Evolutionary conservation across 148 eudicot species (phyloP).

Genomic region (Fallopia convolvulus): DNA sequence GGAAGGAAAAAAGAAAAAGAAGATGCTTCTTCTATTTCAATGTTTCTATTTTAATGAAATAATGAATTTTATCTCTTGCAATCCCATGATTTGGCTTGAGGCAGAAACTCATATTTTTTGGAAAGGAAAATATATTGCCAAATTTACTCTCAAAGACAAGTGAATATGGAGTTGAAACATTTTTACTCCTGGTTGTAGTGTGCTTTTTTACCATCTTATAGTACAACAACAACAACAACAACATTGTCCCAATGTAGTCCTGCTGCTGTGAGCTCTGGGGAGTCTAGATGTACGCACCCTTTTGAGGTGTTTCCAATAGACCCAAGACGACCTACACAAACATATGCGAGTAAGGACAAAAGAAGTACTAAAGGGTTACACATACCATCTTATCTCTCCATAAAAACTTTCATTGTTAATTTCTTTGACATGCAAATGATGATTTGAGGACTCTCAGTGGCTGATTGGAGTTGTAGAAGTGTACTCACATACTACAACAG

Average conservation of each 20-base stretch:
- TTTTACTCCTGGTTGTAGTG: too few species aligned
- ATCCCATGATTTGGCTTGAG: neutral
- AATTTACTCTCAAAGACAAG: neutral
- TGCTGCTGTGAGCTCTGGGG: too few species aligned
- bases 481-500: neutral
- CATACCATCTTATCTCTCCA: neutral
- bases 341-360: too few species aligned
- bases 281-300: too few species aligned
- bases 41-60: neutral
- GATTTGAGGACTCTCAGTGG: neutral
- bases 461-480: neutral
- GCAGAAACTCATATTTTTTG: neutral
- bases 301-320: too few species aligned
- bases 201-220: neutral
- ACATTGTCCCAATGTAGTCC: too few species aligned
- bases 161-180: neutral
- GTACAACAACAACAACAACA: too few species aligned
- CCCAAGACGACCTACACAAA: too few species aligned
- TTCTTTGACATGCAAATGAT: neutral
- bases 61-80: neutral
- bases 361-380: too few species aligned
- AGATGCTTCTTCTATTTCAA: neutral
- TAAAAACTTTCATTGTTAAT: too few species aligned
- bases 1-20: neutral
- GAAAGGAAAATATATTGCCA: too few species aligned